phyloP scores from a whole-genome alignment of 768 basidiomycete species.

The Lactarius tabidus region DNA sequence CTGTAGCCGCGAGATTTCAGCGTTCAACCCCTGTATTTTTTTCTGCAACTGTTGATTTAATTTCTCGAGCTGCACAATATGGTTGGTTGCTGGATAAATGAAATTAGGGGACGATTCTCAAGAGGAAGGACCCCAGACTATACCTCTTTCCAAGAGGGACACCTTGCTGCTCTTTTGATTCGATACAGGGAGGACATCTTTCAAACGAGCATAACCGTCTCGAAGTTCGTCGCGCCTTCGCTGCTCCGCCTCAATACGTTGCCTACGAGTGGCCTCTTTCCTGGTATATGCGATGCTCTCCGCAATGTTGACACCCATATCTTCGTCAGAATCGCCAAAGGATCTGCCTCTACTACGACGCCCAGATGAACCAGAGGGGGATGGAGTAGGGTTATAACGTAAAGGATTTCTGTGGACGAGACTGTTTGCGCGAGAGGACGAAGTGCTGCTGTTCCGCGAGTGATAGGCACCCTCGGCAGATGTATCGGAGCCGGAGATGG shows the following conservation, averaged over 20 bases:
- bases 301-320: conserved; percentile 60
- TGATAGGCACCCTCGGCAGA: conserved; percentile 68
- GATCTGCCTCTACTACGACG: conserved; percentile 65
- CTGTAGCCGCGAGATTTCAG: conserved; percentile 66
- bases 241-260: conserved; percentile 89
- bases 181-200: conserved; percentile 80
- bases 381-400: conserved; percentile 80
- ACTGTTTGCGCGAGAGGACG: conserved; percentile 70
- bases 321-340: conserved; percentile 62
- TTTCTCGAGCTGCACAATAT: conserved; percentile 70
- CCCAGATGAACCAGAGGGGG: conserved; percentile 68
- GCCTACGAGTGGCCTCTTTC: conserved; percentile 80
- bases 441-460: conserved; percentile 72
- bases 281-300: conserved; percentile 73
- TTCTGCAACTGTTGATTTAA: conserved; percentile 66
- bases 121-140: conserved; percentile 18
- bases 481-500: conserved; percentile 86
- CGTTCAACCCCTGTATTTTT: conserved; percentile 61
- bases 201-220: conserved; percentile 84
- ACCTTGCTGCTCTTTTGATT: conserved; percentile 93
- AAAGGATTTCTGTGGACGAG: conserved; percentile 67
- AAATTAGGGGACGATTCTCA: conserved; percentile 6
- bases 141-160: conserved; percentile 83
- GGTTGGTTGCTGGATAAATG: conserved; percentile 59
- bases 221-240: conserved; percentile 83